A percentile compares a stretch with the other conserved stretches of the same genome.
Evolutionary conservation across 2,329 filamentous ascomycete genomes (phyloP).

Genomic region (Cladosporium sp.): DNA sequence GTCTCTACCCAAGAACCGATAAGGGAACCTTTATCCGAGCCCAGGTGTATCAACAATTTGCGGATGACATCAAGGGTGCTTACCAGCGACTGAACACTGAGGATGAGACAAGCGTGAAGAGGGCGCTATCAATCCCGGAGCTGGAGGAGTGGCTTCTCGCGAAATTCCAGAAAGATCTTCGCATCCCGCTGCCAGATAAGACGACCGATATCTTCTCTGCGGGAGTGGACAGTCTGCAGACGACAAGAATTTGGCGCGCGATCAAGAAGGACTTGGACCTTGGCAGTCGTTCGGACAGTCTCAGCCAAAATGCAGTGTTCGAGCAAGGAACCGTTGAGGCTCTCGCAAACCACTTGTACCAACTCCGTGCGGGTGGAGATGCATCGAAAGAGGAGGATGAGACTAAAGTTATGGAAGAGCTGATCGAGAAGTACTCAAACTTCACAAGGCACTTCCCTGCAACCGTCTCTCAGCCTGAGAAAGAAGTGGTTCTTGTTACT

Average conservation of each 20-base stretch:
- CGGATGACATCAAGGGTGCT: constrained; percentile 47
- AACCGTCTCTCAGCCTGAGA: constrained; percentile 12
- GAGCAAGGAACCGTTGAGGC: constrained; percentile 54
- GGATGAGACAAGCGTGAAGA: constrained; percentile 25
- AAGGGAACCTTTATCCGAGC: constrained; percentile 59
- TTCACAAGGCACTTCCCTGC: constrained; percentile 36
- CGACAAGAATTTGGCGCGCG: constrained; percentile 53
- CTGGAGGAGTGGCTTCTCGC: constrained; percentile 35
- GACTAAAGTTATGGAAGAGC: constrained; percentile 45
- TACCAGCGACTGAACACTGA: constrained; percentile 38
- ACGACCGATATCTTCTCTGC: constrained; percentile 58
- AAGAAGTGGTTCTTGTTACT: constrained; percentile 51
- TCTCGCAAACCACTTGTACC: constrained; percentile 48
- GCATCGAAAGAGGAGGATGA: constrained; percentile 37
- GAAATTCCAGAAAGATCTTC: constrained; percentile 37
- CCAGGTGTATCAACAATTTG: constrained; percentile 52
- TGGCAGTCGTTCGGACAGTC: constrained; percentile 40
- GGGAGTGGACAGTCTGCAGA: constrained; percentile 50
- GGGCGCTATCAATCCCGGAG: constrained; percentile 30
- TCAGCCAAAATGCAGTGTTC: constrained; percentile 59
- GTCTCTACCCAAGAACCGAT: constrained; percentile 54
- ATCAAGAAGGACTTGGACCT: constrained; percentile 45
- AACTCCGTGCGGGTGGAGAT: constrained; percentile 42
- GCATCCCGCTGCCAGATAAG: constrained; percentile 24
- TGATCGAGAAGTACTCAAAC: constrained; percentile 49